Percentiles rank a stretch among this genome's conserved stretches.
phyloP scores from a whole-genome alignment of 495 filamentous ascomycete species.

The Jackrogersella multiformis region DNA sequence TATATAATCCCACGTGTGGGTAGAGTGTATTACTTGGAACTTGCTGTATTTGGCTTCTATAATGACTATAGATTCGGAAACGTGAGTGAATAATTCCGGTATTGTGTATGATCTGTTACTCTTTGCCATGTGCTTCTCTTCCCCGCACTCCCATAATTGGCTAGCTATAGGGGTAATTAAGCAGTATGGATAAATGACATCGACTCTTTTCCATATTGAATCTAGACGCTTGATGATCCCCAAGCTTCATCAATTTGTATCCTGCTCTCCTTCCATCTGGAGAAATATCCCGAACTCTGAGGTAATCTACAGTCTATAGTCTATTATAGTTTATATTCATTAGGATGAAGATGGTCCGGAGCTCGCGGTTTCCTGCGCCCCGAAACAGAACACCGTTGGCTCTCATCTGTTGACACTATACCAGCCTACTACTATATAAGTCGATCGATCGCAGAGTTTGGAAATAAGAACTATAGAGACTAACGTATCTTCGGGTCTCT shows the following conservation, averaged over 20 bases:
- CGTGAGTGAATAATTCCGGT: conserved; percentile 15
- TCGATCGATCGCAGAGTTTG: too few species aligned
- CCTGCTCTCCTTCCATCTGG: conserved; percentile 37
- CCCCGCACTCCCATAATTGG: conserved; percentile 29
- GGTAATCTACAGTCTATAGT: too few species aligned
- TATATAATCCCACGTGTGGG: conserved; percentile 29
- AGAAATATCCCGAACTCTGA: conserved; percentile 28
- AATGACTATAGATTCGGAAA: conserved; percentile 15
- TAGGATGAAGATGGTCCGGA: conserved; percentile 38
- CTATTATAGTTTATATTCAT: conserved; percentile 40
- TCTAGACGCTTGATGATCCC: conserved; percentile 2
- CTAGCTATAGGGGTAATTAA: too few species aligned
- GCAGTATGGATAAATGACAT: conserved; percentile 29
- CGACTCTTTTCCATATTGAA: conserved; percentile 17
- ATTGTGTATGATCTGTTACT: conserved; percentile 21
- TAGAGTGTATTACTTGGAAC: conserved; percentile 18
- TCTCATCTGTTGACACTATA: conserved; percentile 26
- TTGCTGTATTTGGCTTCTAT: conserved; percentile 13
- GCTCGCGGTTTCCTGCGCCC: conserved; percentile 13
- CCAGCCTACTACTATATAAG: background rate
- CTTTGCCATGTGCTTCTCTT: conserved; percentile 27
- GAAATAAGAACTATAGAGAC: conserved; percentile 10
- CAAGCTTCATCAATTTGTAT: conserved; percentile 13
- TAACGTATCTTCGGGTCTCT: background rate
- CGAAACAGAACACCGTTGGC: conserved; percentile 1